A percentile compares a stretch with the other conserved stretches of the same genome.
Evolutionary conservation across 805 yeast genomes (phyloP).

Genomic region (Pichia insulana): DNA sequence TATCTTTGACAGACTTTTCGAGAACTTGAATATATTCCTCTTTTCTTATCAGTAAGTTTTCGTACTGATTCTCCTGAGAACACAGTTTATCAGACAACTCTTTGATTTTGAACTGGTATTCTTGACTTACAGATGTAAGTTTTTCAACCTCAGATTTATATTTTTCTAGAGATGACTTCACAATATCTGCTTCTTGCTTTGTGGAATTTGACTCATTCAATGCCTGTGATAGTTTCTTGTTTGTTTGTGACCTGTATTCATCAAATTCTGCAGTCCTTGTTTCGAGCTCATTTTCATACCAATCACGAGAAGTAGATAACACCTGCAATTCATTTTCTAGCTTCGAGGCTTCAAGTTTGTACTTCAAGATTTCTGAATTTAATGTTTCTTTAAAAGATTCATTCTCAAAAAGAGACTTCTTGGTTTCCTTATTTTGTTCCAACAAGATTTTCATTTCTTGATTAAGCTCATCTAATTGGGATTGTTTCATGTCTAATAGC

Average conservation of each 20-base stretch:
- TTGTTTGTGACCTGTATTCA: conserved; percentile 20
- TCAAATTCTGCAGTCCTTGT: conserved; percentile 22
- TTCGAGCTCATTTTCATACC: conserved; percentile 30
- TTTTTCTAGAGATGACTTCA: conserved; percentile 23
- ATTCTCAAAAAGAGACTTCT: conserved; percentile 32
- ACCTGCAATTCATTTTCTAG: conserved; percentile 26
- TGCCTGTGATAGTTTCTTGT: conserved; percentile 25
- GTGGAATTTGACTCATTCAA: conserved; percentile 30
- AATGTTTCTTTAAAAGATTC: conserved; percentile 27
- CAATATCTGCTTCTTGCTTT: conserved; percentile 25
- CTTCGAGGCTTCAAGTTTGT: conserved; percentile 21
- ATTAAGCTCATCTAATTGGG: conserved; percentile 26
- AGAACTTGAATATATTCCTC: conserved; percentile 51
- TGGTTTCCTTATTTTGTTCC: conserved; percentile 34
- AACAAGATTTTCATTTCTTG: conserved; percentile 36
- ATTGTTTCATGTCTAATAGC: conserved; percentile 30
- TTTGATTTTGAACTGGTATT: conserved; percentile 36
- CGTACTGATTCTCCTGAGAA: conserved; percentile 39
- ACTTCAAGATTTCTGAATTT: conserved; percentile 19
- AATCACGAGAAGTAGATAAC: conserved; percentile 24
- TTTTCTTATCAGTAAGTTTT: conserved; percentile 51
- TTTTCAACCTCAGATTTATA: conserved; percentile 30
- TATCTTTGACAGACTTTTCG: conserved; percentile 44
- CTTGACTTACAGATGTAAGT: conserved; percentile 32
- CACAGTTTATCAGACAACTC: conserved; percentile 37